Conservation (phyloP, 2,329 filamentous ascomycete species). For the Periconia sp. region DNA sequence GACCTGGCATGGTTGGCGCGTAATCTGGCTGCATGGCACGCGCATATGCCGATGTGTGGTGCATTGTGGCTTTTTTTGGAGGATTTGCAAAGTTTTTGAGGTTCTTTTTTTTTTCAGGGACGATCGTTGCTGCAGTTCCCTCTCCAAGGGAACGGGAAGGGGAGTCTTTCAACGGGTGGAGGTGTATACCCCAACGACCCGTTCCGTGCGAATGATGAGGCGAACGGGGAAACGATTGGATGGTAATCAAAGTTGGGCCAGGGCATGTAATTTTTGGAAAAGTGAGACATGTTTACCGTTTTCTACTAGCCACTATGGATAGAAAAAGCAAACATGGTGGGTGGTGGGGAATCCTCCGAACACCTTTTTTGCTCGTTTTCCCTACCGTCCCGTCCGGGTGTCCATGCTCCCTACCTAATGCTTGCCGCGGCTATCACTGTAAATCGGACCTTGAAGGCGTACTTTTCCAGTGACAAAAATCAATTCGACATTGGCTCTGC, state of each 20-base stretch:
- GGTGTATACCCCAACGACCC: too few species aligned
- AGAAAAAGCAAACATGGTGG: too few species aligned
- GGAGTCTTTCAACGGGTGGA: too few species aligned
- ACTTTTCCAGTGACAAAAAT: too few species aligned
- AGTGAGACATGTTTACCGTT: background rate
- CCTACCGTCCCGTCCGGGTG: too few species aligned
- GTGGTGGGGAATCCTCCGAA: too few species aligned
- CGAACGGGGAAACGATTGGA: background rate
- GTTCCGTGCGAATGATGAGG: background rate
- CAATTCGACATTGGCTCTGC: too few species aligned
- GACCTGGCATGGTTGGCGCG: constrained; percentile 21
- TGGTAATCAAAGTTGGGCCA: background rate
- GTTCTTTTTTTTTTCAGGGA: background rate
- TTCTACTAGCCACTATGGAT: background rate
- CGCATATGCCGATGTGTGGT: background rate
- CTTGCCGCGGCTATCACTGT: too few species aligned
- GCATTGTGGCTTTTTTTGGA: background rate
- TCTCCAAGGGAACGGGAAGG: too few species aligned
- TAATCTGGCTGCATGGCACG: background rate
- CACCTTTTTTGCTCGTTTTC: too few species aligned
- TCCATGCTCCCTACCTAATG: too few species aligned
- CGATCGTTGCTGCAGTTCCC: background rate
- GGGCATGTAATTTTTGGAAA: background rate
- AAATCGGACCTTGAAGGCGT: too few species aligned
- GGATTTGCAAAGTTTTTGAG: background rate